Percentiles rank a stretch among this genome's conserved stretches.
phyloP scores from a whole-genome alignment of 108 stramenopile genomes.

The Heterococcus sp. region DNA sequence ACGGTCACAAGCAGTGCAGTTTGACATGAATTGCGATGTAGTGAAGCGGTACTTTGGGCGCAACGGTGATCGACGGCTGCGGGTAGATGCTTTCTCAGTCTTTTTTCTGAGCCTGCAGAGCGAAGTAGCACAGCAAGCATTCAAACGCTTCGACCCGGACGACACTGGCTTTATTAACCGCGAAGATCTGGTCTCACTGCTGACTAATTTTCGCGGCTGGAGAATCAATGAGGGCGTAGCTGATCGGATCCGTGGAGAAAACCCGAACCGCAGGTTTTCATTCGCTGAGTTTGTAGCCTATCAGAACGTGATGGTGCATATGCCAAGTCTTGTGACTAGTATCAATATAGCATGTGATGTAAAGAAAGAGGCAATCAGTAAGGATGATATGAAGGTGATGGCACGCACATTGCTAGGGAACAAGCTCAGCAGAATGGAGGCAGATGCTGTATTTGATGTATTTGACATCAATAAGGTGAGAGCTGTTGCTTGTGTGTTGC shows the following conservation, averaged over 20 bases:
- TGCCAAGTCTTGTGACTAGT: conserved; percentile 56
- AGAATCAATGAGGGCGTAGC: conserved; percentile 16
- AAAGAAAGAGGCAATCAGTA: conserved; percentile 57
- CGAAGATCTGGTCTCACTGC: conserved; percentile 47
- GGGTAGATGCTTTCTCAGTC: conserved; percentile 53
- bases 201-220: conserved; percentile 56
- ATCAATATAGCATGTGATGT: conserved; percentile 50
- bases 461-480: conserved; percentile 42
- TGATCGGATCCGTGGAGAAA: conserved; percentile 34
- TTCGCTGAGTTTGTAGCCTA: conserved; percentile 58
- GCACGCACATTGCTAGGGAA: conserved; percentile 50
- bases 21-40: conserved; percentile 58
- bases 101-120: conserved; percentile 59
- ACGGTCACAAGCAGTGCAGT: conserved; percentile 35
- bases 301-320: conserved; percentile 51
- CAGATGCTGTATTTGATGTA: background rate
- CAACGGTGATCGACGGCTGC: conserved; percentile 37
- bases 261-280: conserved; percentile 42
- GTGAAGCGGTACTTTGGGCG: conserved; percentile 53
- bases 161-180: conserved; percentile 25
- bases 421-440: conserved; percentile 41
- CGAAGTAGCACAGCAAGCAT: conserved; percentile 61
- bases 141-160: conserved; percentile 32
- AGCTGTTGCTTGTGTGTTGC: background rate
- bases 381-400: conserved; percentile 66